phyloP scores from a whole-genome alignment of 345 rosid genomes.

The Acer saccharum region DNA sequence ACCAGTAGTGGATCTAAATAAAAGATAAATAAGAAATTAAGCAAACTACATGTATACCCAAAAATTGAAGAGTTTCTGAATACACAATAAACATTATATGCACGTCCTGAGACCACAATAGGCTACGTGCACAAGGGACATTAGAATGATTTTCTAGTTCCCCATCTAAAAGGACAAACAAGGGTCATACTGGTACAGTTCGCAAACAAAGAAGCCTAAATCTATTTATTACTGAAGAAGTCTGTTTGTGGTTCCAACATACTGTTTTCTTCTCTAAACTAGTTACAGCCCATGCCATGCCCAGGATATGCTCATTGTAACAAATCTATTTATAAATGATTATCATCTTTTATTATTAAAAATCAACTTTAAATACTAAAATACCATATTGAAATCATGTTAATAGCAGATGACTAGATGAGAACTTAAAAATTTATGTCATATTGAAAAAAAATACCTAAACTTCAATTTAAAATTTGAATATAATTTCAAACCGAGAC shows the following conservation, averaged over 20 bases:
- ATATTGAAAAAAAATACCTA: neutral
- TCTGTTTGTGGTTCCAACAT: neutral
- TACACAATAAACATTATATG: neutral
- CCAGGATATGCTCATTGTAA: neutral
- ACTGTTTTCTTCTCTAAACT: neutral
- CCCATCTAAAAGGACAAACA: neutral
- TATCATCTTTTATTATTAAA: too few relatives aligned
- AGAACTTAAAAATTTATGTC: neutral
- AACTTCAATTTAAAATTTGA: neutral
- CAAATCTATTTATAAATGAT: neutral
- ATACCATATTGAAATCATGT: neutral
- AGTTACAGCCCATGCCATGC: neutral
- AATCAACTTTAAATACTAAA: too few relatives aligned
- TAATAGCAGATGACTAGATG: neutral
- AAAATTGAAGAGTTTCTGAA: neutral
- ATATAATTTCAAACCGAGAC: neutral
- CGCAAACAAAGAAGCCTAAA: neutral
- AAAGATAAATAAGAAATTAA: slow-evolving; percentile 20
- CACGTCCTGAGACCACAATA: neutral
- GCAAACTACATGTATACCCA: neutral
- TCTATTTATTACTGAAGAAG: neutral
- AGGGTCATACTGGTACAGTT: neutral
- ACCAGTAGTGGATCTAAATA: slow-evolving; percentile 75
- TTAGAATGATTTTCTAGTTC: neutral
- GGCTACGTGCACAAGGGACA: neutral